Conservation (phyloP, 2,329 filamentous ascomycete species). For the Aspergillus piperis region DNA sequence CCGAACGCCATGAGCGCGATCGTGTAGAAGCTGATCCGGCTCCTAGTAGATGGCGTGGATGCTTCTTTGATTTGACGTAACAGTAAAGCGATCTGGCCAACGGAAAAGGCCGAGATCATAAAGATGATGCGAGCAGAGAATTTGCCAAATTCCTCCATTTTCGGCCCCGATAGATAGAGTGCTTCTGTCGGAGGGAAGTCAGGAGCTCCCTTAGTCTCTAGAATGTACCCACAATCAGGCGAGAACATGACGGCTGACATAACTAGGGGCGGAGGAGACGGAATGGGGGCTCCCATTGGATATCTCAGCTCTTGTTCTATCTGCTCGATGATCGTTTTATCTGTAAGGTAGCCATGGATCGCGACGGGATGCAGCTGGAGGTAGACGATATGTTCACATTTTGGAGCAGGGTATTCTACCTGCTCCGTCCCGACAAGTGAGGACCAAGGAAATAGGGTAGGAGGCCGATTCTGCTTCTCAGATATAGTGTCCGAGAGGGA, state of each 20-base stretch:
- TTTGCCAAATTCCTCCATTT: conserved; percentile 58
- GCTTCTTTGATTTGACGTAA: conserved; percentile 65
- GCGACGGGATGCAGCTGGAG: conserved; percentile 62
- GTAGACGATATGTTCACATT: conserved; percentile 88
- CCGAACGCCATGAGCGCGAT: conserved; percentile 63
- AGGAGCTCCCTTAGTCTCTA: conserved; percentile 62
- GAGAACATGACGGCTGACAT: conserved; percentile 66
- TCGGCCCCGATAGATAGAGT: conserved; percentile 58
- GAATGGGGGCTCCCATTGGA: conserved; percentile 59
- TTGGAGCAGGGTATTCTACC: conserved; percentile 59
- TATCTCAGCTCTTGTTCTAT: conserved; percentile 62
- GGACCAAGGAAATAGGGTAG: conserved; percentile 70
- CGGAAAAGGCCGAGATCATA: conserved; percentile 52
- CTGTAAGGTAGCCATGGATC: conserved; percentile 31
- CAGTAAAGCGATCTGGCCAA: conserved; percentile 57
- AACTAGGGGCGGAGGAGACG: conserved; percentile 52
- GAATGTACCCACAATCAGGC: conserved; percentile 66
- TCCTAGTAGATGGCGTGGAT: conserved; percentile 64
- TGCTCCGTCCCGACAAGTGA: conserved; percentile 61
- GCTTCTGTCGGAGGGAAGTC: conserved; percentile 53
- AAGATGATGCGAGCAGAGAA: conserved; percentile 56
- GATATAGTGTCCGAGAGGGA: conserved; percentile 68
- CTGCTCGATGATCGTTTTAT: conserved; percentile 46
- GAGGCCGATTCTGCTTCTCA: conserved; percentile 61
- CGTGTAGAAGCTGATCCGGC: conserved; percentile 65